Percentiles rank a stretch among this genome's conserved stretches.
Conservation (phyloP, 2,329 filamentous ascomycete genomes). For the Ophiostoma sp. region DNA sequence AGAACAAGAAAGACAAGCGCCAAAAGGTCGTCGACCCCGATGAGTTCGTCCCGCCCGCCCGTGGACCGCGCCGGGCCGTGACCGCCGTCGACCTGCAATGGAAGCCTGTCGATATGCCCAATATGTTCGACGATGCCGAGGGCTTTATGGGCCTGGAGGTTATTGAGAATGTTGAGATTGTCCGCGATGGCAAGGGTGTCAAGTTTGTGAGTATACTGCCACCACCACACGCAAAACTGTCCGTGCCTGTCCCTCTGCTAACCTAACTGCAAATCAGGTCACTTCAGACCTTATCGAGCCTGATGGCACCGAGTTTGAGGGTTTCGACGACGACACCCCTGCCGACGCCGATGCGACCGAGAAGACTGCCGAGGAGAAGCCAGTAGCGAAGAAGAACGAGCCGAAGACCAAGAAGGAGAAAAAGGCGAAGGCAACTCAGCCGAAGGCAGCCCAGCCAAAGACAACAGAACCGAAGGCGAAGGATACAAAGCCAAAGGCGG, state of each 20-base stretch:
- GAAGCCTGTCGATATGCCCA: conserved; percentile 60
- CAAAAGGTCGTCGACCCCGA: conserved; percentile 9
- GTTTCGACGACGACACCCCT: conserved; percentile 33
- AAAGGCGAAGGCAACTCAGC: neutral
- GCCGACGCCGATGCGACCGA: neutral
- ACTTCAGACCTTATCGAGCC: conserved; percentile 29
- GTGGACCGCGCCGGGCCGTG: conserved; percentile 37
- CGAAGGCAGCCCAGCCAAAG: neutral
- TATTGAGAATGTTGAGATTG: conserved; percentile 83
- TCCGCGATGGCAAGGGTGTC: conserved; percentile 56
- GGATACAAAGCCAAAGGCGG: neutral
- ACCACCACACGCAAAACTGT: too few species aligned
- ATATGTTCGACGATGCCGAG: conserved; percentile 80
- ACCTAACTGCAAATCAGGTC: conserved; percentile 26
- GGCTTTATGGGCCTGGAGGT: conserved; percentile 91
- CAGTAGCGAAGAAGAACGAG: conserved; percentile 23
- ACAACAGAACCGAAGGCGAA: neutral
- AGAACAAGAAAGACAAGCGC: neutral
- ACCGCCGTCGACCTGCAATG: conserved; percentile 49
- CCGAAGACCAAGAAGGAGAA: conserved; percentile 22
- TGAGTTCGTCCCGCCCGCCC: conserved; percentile 17
- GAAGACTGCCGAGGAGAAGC: conserved; percentile 9
- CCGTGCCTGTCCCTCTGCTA: too few species aligned
- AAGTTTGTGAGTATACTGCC: conserved; percentile 46
- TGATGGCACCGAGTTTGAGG: conserved; percentile 31